phyloP scores from a whole-genome alignment of 2,329 filamentous ascomycete species.

The Neocatenulostroma microsporum region DNA sequence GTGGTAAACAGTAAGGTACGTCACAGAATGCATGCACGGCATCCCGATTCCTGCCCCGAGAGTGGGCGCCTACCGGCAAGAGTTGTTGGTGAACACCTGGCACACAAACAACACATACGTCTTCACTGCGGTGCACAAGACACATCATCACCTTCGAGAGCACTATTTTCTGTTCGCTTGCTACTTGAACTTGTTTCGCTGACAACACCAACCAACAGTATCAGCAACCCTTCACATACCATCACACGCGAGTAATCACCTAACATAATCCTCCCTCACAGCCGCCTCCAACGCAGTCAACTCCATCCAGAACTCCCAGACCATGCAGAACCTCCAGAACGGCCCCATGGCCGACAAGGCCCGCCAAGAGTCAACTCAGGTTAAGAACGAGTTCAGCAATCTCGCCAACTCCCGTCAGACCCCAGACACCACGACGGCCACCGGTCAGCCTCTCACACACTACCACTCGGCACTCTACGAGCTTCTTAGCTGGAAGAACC shows the following conservation, averaged over 20 bases:
- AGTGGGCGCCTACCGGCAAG: constrained; percentile 27
- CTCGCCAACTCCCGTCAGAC: constrained; percentile 48
- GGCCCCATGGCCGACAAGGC: constrained; percentile 51
- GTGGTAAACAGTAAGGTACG: constrained; percentile 40
- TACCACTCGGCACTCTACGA: constrained; percentile 62
- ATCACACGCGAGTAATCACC: neutral
- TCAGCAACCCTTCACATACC: neutral
- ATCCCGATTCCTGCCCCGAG: constrained; percentile 25
- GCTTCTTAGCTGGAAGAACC: constrained; percentile 60
- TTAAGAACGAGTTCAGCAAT: constrained; percentile 51
- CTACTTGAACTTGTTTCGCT: neutral
- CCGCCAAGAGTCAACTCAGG: constrained; percentile 50
- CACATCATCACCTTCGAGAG: neutral
- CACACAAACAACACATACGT: neutral
- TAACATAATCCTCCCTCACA: constrained; percentile 20
- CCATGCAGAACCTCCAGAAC: constrained; percentile 43
- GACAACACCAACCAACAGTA: constrained; percentile 1
- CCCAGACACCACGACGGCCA: constrained; percentile 49
- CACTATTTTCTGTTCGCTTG: too few relatives aligned
- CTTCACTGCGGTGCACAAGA: too few relatives aligned
- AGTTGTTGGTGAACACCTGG: constrained; percentile 7
- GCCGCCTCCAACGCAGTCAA: constrained; percentile 43
- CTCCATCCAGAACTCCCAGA: constrained; percentile 42
- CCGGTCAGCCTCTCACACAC: constrained; percentile 56
- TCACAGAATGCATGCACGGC: constrained; percentile 21